phyloP scores from a whole-genome alignment of 2,329 filamentous ascomycete genomes.

The Sporothrix pallida region DNA sequence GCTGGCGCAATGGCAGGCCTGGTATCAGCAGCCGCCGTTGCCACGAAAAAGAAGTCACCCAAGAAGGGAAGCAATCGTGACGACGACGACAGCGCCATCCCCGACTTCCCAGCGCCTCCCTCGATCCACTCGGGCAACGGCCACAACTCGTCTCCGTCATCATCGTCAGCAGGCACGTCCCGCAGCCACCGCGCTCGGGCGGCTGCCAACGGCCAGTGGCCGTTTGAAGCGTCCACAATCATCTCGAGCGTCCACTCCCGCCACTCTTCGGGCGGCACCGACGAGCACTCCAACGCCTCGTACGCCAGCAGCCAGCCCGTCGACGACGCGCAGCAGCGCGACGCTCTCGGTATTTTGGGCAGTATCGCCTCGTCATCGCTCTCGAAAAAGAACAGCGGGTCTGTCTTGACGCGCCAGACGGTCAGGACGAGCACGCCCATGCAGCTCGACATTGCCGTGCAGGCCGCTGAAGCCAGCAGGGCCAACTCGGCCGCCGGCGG shows the following conservation, averaged over 20 bases:
- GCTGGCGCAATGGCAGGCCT: neutral
- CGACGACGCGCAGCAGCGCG: neutral
- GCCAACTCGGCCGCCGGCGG: neutral
- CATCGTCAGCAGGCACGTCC: neutral
- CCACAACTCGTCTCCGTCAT: conserved; percentile 3
- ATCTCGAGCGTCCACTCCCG: conserved; percentile 33
- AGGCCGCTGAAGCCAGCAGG: neutral
- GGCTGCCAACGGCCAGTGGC: conserved; percentile 34
- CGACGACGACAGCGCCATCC: conserved; percentile 28
- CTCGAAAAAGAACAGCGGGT: conserved; percentile 23
- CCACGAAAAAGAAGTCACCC: neutral
- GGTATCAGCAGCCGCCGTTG: neutral
- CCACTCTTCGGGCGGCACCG: neutral
- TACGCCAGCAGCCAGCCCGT: conserved; percentile 18
- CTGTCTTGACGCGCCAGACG: conserved; percentile 25
- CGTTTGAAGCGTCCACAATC: conserved; percentile 37
- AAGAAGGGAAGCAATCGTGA: too few relatives aligned
- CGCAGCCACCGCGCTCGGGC: neutral
- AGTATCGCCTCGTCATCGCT: conserved; percentile 24
- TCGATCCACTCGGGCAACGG: neutral
- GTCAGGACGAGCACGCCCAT: conserved; percentile 29
- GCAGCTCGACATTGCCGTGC: conserved; percentile 24
- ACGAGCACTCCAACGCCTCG: neutral
- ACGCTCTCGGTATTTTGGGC: conserved; percentile 32
- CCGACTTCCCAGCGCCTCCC: conserved; percentile 36